Evolutionary conservation across 2,329 filamentous ascomycete species (phyloP).

Genomic region (Fusarium sp.): DNA sequence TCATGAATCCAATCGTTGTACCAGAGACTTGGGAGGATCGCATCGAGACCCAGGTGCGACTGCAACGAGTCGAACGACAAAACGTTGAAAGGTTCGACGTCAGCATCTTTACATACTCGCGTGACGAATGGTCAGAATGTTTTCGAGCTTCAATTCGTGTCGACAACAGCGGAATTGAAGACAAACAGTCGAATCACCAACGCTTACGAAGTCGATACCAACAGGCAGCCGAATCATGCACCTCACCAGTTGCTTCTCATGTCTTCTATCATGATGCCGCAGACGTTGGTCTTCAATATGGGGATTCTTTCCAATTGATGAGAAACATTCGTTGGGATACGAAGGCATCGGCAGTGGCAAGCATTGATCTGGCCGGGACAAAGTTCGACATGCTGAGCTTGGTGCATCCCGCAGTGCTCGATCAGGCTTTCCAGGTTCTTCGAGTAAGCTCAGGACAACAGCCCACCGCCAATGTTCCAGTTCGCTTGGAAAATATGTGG

Average conservation of each 20-base stretch:
- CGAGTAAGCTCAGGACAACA: conserved; percentile 3
- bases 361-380: background rate
- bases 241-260: background rate
- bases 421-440: conserved; percentile 16
- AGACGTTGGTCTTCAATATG: conserved; percentile 1
- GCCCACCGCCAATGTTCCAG: conserved; percentile 1
- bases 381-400: background rate
- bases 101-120: conserved; percentile 4
- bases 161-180: background rate
- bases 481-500: background rate
- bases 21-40: conserved; percentile 12
- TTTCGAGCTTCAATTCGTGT: background rate
- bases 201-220: background rate
- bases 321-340: background rate
- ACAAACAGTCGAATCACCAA: background rate
- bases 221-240: background rate
- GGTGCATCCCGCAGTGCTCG: background rate
- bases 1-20: background rate
- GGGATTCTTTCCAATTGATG: conserved; percentile 1
- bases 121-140: background rate
- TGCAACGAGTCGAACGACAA: background rate
- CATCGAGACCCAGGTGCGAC: background rate
- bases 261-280: conserved; percentile 4
- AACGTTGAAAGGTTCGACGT: background rate
- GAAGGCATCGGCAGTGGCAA: background rate